Evolutionary conservation across 345 rosid genomes (phyloP), one percentile per base, ranked within the genome.

Genomic region (Brassica rapa): DNA sequence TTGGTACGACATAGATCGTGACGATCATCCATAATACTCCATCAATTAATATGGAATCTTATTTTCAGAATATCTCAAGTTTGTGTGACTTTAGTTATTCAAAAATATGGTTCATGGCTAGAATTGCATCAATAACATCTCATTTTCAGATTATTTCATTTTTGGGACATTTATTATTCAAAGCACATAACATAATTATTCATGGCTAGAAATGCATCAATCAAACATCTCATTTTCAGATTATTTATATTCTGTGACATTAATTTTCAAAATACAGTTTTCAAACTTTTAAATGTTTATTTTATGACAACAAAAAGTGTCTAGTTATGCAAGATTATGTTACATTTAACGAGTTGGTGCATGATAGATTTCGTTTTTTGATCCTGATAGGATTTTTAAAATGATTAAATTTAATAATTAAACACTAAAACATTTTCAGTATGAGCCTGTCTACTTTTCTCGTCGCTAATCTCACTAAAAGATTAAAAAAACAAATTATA

Each of bases 1-100:
- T 41, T 67, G 23, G 49, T 60, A 41, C 61, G 73, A 76, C 62
- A 61, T 16, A 57, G 62, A 68, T 56, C 62, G 62, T 56, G 12
- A 56, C 14, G 27, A 56, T 60, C 5, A 49, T 76, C 62, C 67
- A 76, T 69, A 19, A 30, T 53, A 53, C 59, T 6, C 35, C 32
- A 61, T 11, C 62, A 59, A 23, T 10, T 56, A 19, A 19, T 55
- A 19, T 19, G 25, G 62, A 29, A 24, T 46, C 39, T 14, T 10
- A 46, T 46, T n/a, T 68, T 68, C 72, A 68, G 72, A n/a, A n/a
- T 12, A 67, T 43, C 16, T 68, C 37, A 59, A 46, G 30, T 3
- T 25, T 23, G 11, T 24, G 62, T 23, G 62, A 10, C 62, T 4
- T 59, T 59, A 59, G 14, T 4, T 12, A 27, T 27, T 27, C 11